Evolutionary conservation across 495 filamentous ascomycete genomes (phyloP), one percentile per base, ranked within the genome.

Genomic region (Penicillium malachiteum): DNA sequence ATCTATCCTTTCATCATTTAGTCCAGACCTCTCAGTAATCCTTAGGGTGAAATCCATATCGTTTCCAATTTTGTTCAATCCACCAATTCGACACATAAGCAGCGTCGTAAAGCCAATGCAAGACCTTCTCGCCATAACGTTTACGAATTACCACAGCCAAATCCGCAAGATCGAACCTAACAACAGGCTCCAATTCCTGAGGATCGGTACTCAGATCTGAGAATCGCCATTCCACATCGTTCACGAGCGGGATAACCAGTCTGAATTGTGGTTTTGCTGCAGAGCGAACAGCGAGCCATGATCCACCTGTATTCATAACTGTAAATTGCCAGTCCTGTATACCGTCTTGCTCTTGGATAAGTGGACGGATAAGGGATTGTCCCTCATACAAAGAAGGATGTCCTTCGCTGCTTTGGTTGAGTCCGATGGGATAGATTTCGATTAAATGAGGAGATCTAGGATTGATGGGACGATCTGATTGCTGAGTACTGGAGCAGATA

Each of bases 291-390:
- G 71, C 68, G 1, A 81, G 64, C 66, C 72, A 70, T 1, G 75
- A 69, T 1, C 77, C 75, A n/a, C 78, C 78, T 0, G 78, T 77
- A 57, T 81, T 81, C 62, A 81, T 74, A 49, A 79, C 75, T 31
- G 71, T 76, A 57, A 79, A 79, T 50, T 80, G 76, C 77, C 76
- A 81, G 48, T 71, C 64, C 51, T 74, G 63, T 16, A 69, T 67
- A 45, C 72, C 73, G 38, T 73, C 59, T 50, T 67, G 48, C 32
- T 71, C 59, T 31, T 53, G 62, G 34, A 66, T 55, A 35, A 69
- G 56, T 3, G 68, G 61, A 7, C 77, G 76, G 60, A 81, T 74
- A 42, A 81, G 58, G 1, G 75, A 79, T 53, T 80, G 78, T 14
- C 77, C 77, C 60, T 81, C 77, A 60, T 80, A 81, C 32, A 78